Evolutionary conservation across 192 early-diverging fungal genomes (phyloP).

Genomic region (Umbelopsis sp.): DNA sequence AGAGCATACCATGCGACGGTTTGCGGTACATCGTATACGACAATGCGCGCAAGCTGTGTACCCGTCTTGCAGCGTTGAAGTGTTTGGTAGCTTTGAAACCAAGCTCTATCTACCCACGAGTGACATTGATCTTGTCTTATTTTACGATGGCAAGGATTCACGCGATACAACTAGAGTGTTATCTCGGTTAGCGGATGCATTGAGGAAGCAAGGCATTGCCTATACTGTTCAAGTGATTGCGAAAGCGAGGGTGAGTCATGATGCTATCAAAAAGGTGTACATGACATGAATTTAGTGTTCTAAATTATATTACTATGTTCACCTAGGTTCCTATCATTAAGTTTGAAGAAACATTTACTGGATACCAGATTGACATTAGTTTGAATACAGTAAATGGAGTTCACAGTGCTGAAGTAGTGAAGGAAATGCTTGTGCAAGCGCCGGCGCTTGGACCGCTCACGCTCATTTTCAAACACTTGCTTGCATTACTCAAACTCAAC

Average conservation of each 20-base stretch:
- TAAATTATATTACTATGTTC: not conserved
- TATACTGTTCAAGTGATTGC: constrained; percentile 57
- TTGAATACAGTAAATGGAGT: constrained; percentile 76
- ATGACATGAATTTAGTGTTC: not conserved
- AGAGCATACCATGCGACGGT: constrained; percentile 76
- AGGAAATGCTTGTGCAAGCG: constrained; percentile 54
- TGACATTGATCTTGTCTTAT: constrained; percentile 46
- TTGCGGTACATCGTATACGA: constrained; percentile 67
- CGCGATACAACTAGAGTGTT: constrained; percentile 26
- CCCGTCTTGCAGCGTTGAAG: constrained; percentile 46
- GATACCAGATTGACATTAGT: constrained; percentile 80
- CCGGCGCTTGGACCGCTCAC: constrained; percentile 71
- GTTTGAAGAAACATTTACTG: constrained; percentile 72
- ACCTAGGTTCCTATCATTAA: constrained; percentile 90
- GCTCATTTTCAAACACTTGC: constrained; percentile 84
- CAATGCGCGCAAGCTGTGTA: constrained; percentile 49
- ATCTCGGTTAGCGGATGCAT: constrained; percentile 43
- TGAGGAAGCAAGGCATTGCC: constrained; percentile 49
- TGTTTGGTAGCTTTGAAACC: constrained; percentile 93
- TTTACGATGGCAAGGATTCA: constrained; percentile 15
- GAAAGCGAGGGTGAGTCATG: constrained; percentile 55
- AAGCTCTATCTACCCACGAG: constrained; percentile 85
- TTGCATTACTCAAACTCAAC: constrained; percentile 73
- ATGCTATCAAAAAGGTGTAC: not conserved
- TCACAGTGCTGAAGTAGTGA: constrained; percentile 56